Evolutionary conservation across 768 basidiomycete genomes (phyloP), one percentile per base, ranked within the genome.

Genomic region (Auriculariales sp.): DNA sequence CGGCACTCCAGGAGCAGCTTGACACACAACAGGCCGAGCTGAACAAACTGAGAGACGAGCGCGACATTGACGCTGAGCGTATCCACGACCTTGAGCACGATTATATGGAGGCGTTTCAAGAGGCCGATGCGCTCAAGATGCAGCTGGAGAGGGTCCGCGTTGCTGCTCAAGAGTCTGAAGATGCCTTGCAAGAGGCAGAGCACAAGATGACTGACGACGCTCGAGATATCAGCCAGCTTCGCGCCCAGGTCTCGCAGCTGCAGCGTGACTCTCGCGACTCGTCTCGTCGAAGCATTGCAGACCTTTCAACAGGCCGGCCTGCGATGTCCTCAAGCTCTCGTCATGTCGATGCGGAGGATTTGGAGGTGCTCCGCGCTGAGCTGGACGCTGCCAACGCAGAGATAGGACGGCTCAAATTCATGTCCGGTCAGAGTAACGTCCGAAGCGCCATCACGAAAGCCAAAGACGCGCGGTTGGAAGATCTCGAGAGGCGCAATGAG

Each of bases 361-460:
- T 77, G 25, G 79, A 80, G 51, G 73, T 68, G 0, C 68, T 92
- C 47, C 86, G 91, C 60, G 68, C 69, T 2, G 87, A 90, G 56
- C 73, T 92, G 35, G 83, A 87, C 50, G 72, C 76, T 1, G 87
- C 89, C 0, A 71, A 87, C 59, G 76, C 66, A 58, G 85, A 90
- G 61, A 81, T 88, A 51, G 81, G 79, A 0, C 72, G 76, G 32
- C 66, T 92, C 35, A 74, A 72, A n/a, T 71, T 75, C 0, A 58
- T 83, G 28, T 67, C 90, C 36, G 73, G 71, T 28, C 81, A 85
- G 54, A 86, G 81, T 17, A 84, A 83, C 14, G 80, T 79, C 49
- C 73, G 80, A 11, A 82, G 81, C 57, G 84, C 88, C 0, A 76
- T 91, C 50, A 82, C 85, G 22, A 77, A 75, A 53, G 83, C 81